Evolutionary conservation across 371 early-diverging fungal genomes (phyloP).

Genomic region (Mortierella sp.): DNA sequence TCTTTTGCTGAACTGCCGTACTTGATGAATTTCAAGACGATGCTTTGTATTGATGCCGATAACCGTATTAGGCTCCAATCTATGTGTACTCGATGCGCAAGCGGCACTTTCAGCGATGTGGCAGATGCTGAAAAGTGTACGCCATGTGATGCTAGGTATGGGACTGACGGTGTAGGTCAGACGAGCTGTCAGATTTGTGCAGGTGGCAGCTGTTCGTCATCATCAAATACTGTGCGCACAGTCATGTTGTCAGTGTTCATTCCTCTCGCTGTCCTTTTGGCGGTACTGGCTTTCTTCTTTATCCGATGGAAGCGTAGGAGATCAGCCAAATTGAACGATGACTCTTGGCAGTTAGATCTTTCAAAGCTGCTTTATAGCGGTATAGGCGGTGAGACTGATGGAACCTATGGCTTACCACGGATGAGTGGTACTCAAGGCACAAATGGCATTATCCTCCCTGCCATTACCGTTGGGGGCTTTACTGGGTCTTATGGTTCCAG

Average conservation of each 20-base stretch:
- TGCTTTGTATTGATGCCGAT: constrained; percentile 53
- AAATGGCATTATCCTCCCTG: constrained; percentile 22
- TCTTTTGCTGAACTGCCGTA: background rate
- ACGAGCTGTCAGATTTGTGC: constrained; percentile 24
- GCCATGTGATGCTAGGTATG: constrained; percentile 22
- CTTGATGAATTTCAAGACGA: constrained; percentile 28
- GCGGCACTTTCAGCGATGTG: constrained; percentile 48
- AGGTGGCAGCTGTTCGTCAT: constrained; percentile 12
- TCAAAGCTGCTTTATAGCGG: constrained; percentile 43
- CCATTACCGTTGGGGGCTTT: constrained; percentile 16
- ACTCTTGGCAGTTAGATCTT: constrained; percentile 63
- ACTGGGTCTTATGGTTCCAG: background rate
- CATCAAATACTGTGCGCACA: constrained; percentile 11
- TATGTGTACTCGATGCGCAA: constrained; percentile 51
- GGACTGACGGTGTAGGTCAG: constrained; percentile 38
- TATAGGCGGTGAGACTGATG: constrained; percentile 31
- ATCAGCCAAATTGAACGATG: constrained; percentile 50
- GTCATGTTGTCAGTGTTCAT: constrained; percentile 45
- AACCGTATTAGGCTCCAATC: constrained; percentile 49
- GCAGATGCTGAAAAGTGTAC: constrained; percentile 29
- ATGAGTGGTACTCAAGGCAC: constrained; percentile 15
- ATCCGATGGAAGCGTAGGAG: constrained; percentile 42
- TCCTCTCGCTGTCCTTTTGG: constrained; percentile 10
- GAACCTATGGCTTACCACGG: constrained; percentile 15
- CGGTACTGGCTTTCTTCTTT: constrained; percentile 3